Conservation (phyloP, 2,329 filamentous ascomycete species). For the Aspergillus niger region DNA sequence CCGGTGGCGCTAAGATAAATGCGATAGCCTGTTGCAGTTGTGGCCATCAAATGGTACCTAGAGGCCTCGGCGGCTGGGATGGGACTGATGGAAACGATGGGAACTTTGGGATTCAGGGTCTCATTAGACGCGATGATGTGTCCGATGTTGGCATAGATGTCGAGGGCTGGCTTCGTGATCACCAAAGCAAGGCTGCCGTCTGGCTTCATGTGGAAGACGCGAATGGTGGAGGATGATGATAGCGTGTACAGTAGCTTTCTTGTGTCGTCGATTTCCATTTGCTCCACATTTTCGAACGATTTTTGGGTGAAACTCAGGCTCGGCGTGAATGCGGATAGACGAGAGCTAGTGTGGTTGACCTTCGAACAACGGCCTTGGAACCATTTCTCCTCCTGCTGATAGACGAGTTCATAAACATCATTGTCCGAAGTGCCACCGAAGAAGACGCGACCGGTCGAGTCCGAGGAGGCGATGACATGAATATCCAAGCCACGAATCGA, state of each 20-base stretch:
- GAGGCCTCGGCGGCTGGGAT: conserved; percentile 81
- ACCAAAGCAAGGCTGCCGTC: conserved; percentile 55
- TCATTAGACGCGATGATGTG: conserved; percentile 78
- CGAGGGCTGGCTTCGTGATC: conserved; percentile 56
- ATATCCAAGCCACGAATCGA: conserved; percentile 76
- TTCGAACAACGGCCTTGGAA: conserved; percentile 86
- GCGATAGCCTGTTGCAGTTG: conserved; percentile 86
- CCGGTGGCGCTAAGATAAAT: conserved; percentile 90
- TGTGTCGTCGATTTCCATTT: conserved; percentile 86
- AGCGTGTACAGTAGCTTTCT: conserved; percentile 88
- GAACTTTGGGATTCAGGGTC: conserved; percentile 68
- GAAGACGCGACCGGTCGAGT: conserved; percentile 84
- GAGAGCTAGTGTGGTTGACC: conserved; percentile 80
- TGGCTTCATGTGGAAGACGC: conserved; percentile 82
- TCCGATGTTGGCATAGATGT: conserved; percentile 69
- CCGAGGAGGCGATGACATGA: conserved; percentile 74
- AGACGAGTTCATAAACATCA: conserved; percentile 90
- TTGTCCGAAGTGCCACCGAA: conserved; percentile 79
- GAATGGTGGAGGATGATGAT: conserved; percentile 83
- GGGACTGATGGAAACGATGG: conserved; percentile 80
- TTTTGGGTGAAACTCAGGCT: conserved; percentile 45
- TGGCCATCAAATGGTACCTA: conserved; percentile 84
- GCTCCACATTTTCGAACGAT: conserved; percentile 65
- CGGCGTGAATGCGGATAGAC: conserved; percentile 62
- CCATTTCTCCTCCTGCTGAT: conserved; percentile 97